phyloP scores from a whole-genome alignment of 345 rosid genomes.

The Draba incana region DNA sequence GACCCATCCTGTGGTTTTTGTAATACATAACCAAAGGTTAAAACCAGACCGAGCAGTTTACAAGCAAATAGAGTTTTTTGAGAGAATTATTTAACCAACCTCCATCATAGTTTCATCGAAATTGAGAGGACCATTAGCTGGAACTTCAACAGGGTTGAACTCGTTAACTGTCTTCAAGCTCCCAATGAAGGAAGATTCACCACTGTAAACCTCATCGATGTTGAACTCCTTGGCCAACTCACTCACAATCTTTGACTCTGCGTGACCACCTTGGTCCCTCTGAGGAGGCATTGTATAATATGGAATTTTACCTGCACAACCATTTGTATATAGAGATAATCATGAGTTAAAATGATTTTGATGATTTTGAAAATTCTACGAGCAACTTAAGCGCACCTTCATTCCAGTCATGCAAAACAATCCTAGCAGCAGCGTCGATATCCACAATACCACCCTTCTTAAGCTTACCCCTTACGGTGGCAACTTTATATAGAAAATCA shows the following conservation, averaged over 20 bases:
- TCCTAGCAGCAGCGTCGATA: slow-evolving; percentile 84
- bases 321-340: too few relatives aligned
- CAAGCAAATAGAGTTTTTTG: slow-evolving; percentile 8
- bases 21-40: neutral
- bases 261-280: slow-evolving; percentile 65
- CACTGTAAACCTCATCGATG: slow-evolving; percentile 76
- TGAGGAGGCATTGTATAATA: slow-evolving; percentile 84
- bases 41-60: neutral
- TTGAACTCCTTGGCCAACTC: slow-evolving; percentile 82
- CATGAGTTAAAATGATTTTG: neutral
- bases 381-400: slow-evolving; percentile 53
- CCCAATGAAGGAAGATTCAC: slow-evolving; percentile 85
- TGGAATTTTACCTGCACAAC: slow-evolving; percentile 79
- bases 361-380: neutral
- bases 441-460: slow-evolving; percentile 96
- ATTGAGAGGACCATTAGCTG: slow-evolving; percentile 61
- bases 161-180: slow-evolving; percentile 77
- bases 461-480: slow-evolving; percentile 87
- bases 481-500: slow-evolving; percentile 87
- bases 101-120: slow-evolving; percentile 76
- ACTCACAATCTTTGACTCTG: slow-evolving; percentile 71
- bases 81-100: slow-evolving; percentile 50
- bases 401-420: slow-evolving; percentile 91
- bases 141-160: slow-evolving; percentile 74
- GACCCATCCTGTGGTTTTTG: slow-evolving; percentile 30